Evolutionary conservation across 148 eudicot species (phyloP).

Genomic region (Pouteria glomerata): DNA sequence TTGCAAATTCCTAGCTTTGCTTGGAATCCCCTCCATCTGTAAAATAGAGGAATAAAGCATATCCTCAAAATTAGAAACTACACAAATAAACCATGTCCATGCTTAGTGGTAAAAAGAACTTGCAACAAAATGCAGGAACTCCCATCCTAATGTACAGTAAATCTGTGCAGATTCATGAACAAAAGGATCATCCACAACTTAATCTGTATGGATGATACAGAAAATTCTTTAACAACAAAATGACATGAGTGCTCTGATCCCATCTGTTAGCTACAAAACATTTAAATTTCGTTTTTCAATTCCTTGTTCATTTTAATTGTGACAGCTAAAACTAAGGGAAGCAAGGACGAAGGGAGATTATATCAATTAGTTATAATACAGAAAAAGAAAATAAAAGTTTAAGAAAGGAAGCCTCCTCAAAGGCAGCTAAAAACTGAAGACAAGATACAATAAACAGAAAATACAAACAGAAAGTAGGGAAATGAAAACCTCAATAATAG

Average conservation of each 20-base stretch:
- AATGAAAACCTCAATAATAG: conserved; percentile 68
- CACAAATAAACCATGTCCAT: background rate
- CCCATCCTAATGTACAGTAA: background rate
- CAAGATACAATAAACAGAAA: background rate
- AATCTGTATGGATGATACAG: background rate
- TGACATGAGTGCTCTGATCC: background rate
- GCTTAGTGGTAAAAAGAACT: background rate
- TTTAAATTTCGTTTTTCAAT: background rate
- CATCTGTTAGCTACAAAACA: background rate
- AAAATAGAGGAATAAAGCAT: conserved; percentile 7
- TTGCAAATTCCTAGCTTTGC: conserved; percentile 70
- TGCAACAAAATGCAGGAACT: background rate
- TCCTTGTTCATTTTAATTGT: background rate
- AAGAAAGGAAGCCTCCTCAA: no score
- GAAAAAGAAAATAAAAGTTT: no score
- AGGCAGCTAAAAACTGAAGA: background rate
- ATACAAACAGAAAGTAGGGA: conserved; percentile 10
- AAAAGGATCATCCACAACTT: background rate
- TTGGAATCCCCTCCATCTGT: conserved; percentile 91
- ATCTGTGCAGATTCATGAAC: background rate
- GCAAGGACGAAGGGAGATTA: background rate
- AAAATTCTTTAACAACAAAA: background rate
- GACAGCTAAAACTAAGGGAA: background rate
- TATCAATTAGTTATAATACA: background rate
- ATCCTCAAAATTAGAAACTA: background rate